Conservation (phyloP, 1,139 yeast species). For the Arxiozyma telluris region DNA sequence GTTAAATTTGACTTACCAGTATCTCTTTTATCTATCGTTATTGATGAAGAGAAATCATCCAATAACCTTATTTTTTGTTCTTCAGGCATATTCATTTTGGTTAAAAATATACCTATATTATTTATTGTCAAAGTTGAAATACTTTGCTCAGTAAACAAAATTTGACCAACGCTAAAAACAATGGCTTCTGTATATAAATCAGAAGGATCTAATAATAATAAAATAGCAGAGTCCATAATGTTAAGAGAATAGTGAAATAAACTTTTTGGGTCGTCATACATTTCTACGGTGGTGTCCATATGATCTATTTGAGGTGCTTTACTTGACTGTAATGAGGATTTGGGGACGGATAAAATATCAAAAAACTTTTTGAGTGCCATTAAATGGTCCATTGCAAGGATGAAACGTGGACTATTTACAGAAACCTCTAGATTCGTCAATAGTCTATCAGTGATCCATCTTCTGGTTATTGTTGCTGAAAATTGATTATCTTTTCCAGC, state of each 20-base stretch:
- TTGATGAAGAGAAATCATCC: conserved; percentile 80
- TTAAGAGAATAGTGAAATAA: conserved; percentile 53
- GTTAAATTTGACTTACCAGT: conserved; percentile 49
- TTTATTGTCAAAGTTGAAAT: conserved; percentile 56
- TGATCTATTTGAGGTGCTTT: conserved; percentile 5
- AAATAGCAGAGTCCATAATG: conserved; percentile 68
- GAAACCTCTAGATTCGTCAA: conserved; percentile 50
- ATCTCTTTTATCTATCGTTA: conserved; percentile 64
- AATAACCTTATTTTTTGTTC: conserved; percentile 58
- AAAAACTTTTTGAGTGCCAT: conserved; percentile 64
- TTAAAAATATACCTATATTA: conserved; percentile 79
- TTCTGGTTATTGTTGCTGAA: conserved; percentile 43
- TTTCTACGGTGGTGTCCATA: conserved; percentile 1
- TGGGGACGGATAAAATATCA: conserved; percentile 35
- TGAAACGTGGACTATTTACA: conserved; percentile 71
- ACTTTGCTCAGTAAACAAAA: conserved; percentile 62
- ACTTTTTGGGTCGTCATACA: conserved; percentile 7
- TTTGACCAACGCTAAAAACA: conserved; percentile 79
- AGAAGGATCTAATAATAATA: conserved; percentile 74
- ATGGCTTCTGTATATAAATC: conserved; percentile 69
- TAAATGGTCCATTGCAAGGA: conserved; percentile 78
- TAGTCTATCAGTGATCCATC: conserved; percentile 36
- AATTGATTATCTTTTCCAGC: conserved; percentile 64
- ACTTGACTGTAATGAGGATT: conserved; percentile 1
- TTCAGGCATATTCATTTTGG: conserved; percentile 61